Conservation (phyloP, 2,329 filamentous ascomycete species). For the Thelonectria discophora region DNA sequence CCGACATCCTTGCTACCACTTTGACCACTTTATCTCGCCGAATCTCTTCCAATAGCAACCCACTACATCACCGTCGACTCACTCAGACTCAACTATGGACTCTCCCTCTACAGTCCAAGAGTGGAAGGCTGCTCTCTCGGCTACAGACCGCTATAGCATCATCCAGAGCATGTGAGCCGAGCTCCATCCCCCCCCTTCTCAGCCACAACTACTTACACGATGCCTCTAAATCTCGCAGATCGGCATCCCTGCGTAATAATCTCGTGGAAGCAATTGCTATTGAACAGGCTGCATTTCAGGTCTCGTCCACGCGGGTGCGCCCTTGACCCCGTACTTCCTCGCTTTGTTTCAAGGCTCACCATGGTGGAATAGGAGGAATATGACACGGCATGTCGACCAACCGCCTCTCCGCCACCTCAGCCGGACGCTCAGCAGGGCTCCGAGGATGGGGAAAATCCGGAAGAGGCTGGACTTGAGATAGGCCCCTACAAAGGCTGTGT, state of each 20-base stretch:
- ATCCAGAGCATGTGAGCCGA: conserved; percentile 60
- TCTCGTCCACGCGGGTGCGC: conserved; percentile 66
- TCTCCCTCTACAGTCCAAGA: conserved; percentile 31
- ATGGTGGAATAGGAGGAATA: conserved; percentile 65
- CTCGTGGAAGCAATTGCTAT: conserved; percentile 65
- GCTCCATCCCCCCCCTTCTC: not conserved
- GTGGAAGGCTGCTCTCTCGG: conserved; percentile 64
- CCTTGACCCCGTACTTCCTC: conserved; percentile 17
- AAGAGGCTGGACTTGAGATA: conserved; percentile 55
- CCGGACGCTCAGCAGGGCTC: conserved; percentile 9
- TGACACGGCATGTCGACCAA: conserved; percentile 53
- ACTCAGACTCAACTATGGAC: conserved; percentile 27
- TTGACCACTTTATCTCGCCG: not conserved
- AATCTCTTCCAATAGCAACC: not conserved
- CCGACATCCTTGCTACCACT: not conserved
- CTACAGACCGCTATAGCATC: conserved; percentile 68
- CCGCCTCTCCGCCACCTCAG: conserved; percentile 23
- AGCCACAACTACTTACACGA: conserved; percentile 1
- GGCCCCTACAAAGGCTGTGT: conserved; percentile 63
- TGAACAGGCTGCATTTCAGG: conserved; percentile 71
- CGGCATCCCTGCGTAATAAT: conserved; percentile 42
- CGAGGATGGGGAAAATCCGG: conserved; percentile 4
- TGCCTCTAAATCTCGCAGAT: conserved; percentile 33
- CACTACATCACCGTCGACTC: not conserved
- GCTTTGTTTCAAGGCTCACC: conserved; percentile 37